phyloP scores from a whole-genome alignment of 441 rosid species.

The Capsella rubella region DNA sequence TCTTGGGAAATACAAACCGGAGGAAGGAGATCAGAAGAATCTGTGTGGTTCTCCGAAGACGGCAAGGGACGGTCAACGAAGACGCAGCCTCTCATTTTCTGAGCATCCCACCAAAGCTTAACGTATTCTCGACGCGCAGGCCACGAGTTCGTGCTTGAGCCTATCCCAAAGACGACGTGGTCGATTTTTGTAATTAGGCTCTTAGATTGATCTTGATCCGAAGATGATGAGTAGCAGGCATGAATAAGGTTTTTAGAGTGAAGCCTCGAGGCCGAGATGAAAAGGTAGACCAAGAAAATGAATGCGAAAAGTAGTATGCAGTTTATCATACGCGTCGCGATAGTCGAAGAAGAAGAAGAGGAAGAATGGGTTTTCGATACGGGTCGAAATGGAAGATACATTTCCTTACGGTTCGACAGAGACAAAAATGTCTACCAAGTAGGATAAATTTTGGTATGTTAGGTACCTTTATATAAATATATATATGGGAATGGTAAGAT shows the following conservation, averaged over 20 bases:
- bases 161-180: conserved; percentile 79
- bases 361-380: conserved; percentile 47
- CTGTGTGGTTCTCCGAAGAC: conserved; percentile 31
- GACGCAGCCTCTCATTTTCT: conserved; percentile 82
- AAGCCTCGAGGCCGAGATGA: conserved; percentile 51
- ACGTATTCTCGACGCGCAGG: conserved; percentile 61
- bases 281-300: conserved; percentile 53
- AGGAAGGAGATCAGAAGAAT: conserved; percentile 55
- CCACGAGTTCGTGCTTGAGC: conserved; percentile 69
- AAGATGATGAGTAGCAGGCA: conserved; percentile 45
- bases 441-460: background rate
- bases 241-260: conserved; percentile 43
- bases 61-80: conserved; percentile 60
- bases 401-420: background rate
- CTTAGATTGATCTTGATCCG: conserved; percentile 35
- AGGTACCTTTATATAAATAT: background rate
- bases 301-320: conserved; percentile 52
- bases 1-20: conserved; percentile 76
- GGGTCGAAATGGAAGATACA: conserved; percentile 31
- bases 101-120: conserved; percentile 82
- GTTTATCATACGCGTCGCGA: conserved; percentile 42
- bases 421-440: background rate
- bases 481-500: background rate
- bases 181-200: conserved; percentile 50
- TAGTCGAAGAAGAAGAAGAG: conserved; percentile 30